Evolutionary conservation across 2,329 filamentous ascomycete species (phyloP), one percentile per base, ranked within the genome.

Genomic region (Verticillium albo-atrum): DNA sequence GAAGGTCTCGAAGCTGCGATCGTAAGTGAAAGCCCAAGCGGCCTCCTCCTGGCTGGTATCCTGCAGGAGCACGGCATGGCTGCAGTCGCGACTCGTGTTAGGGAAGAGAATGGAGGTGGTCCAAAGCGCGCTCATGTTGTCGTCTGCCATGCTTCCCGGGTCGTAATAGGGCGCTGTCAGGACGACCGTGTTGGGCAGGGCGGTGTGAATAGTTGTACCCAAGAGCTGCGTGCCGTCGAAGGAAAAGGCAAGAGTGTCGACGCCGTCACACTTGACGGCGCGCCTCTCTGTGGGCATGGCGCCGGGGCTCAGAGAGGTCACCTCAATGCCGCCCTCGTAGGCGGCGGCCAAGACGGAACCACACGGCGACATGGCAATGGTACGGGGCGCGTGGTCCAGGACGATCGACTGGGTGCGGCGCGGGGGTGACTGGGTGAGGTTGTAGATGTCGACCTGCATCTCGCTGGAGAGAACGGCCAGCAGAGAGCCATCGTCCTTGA

Each of bases 251-350:
- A 95, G 75, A 3, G 85, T 80, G 68, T 94, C 90, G 4, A 93
- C 89, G 2, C 82, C 83, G 68, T 90, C 87, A 68, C 90, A 94
- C 68, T 92, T 91, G 60, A 94, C 90, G 12, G 90, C 85, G 65
- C 91, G 82, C 67, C 89, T 82, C 65, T 92, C 89, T 0, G 85
- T 89, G 14, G 83, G 73, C 28, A 88, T 68, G 27, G 85, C 86
- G 57, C 80, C 83, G 2, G 87, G 79, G 54, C 84, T 85, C 42
- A 96, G 77, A 5, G 91, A 90, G 28, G 90, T 87, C 0, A 97
- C 90, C 72, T 97, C 92, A 63, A 97, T 93, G n/a, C 90, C 91
- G 58, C 90, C 90, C 68, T 92, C 87, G 72, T 93, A 96, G 7
- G 92, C 92, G 17, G 91, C 89, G 26, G 92, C 92, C 53, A 97